These are phyloP conservation scores for Lojkania enalia DNA, from an alignment of 2,329 filamentous ascomycete species.

Conservation along the genomic window DNA sequence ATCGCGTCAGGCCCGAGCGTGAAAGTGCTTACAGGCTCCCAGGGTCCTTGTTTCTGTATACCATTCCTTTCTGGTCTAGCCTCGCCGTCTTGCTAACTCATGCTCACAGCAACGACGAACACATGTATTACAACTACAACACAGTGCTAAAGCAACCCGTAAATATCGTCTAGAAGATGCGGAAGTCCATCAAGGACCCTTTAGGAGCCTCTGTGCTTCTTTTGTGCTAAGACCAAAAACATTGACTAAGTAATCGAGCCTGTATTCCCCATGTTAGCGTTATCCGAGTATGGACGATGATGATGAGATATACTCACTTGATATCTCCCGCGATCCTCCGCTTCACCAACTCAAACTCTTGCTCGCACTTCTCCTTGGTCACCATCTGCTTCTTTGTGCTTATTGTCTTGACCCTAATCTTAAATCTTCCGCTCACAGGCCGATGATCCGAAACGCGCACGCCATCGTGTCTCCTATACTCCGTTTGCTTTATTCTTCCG, in stretches of 20 bases:
- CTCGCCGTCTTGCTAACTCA: no score
- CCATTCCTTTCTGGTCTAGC: no score
- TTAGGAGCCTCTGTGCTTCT: slow-evolving; percentile 55
- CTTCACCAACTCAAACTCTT: slow-evolving; percentile 73
- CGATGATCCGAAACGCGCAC: slow-evolving; percentile 89
- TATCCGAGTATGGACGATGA: neutral
- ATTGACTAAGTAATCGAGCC: slow-evolving; percentile 66
- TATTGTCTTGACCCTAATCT: slow-evolving; percentile 81
- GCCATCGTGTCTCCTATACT: slow-evolving; percentile 81
- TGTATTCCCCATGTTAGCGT: slow-evolving; percentile 33
- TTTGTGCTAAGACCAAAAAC: slow-evolving; percentile 61
- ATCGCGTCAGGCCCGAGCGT: no score
- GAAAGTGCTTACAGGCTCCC: no score
- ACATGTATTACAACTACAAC: slow-evolving; percentile 1
- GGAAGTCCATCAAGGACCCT: slow-evolving; percentile 15
- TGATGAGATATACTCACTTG: slow-evolving; percentile 64
- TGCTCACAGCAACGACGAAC: no score
- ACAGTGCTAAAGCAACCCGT: neutral
- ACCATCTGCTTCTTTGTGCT: slow-evolving; percentile 65
- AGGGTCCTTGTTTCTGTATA: no score
- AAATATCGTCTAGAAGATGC: slow-evolving; percentile 1
- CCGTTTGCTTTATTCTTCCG: slow-evolving; percentile 80
- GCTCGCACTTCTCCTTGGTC: slow-evolving; percentile 73
- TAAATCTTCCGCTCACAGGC: slow-evolving; percentile 85
- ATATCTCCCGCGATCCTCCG: slow-evolving; percentile 69